Evolutionary conservation across 176 grass and related monocot genomes (phyloP), one percentile per base, ranked within the genome.

Genomic region (Paspalum notatum): DNA sequence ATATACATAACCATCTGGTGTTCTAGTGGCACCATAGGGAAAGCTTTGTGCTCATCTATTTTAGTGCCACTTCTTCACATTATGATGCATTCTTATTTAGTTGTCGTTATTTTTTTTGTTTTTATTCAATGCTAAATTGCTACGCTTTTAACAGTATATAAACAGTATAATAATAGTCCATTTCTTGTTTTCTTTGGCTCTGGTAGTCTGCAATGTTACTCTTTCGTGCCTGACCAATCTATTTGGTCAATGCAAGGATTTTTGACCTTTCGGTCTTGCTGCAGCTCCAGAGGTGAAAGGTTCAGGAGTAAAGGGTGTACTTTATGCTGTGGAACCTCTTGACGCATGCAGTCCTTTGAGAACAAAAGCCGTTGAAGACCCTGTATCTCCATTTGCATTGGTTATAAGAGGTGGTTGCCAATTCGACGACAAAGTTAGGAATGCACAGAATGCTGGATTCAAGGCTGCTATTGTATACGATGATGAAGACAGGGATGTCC

Each of bases 401-500:
- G 78, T 98, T 79, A 82, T 79, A 83, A 89, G 96, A 83, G 96
- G 96, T 7, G 86, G 88, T 21, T 98, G 92, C 82, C 81, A 91
- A 52, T 98, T 98, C 79, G 90, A 91, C 8, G 88, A 83, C 53
- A 93, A 98, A 93, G 88, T 88, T 82, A 93, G 84, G 78, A 89
- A 86, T 90, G 96, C 82, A 68, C 88, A 98, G 83, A 13, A 86
- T 88, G 90, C 90, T 21, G 88, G 96, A 58, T 98, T 89, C 58
- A 89, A 93, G 81, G 85, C 91, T 73, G 86, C 57, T 26, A 86
- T 98, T 66, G 90, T 98, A 66, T 91, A 95, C 79, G 92, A 98
- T 55, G 72, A 95, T 74, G 84, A 92, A 75, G 89, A 91, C 63
- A 68, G 52, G 0, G 83, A 49, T 16, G 25, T 38, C 43, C 82